phyloP scores from a whole-genome alignment of 345 rosid genomes.

The Sisymbrium altissimum region DNA sequence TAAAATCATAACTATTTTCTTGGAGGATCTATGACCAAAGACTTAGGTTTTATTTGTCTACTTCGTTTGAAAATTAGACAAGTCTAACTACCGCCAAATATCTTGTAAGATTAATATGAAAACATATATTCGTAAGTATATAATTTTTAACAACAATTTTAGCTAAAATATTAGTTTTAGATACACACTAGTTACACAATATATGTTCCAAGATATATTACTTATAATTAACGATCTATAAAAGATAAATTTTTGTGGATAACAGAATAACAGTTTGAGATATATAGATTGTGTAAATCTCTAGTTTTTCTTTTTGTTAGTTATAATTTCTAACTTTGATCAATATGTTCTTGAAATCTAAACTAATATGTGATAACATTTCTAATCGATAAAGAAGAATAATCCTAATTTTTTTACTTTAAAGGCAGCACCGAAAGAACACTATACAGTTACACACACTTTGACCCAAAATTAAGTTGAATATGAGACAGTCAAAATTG shows the following conservation, averaged over 20 bases:
- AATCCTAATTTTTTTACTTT: neutral
- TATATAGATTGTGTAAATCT: neutral
- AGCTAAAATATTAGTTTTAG: neutral
- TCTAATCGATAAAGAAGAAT: neutral
- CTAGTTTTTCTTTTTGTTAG: neutral
- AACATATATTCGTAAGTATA: neutral
- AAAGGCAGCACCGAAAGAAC: neutral
- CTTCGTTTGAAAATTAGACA: neutral
- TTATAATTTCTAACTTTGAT: neutral
- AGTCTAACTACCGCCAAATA: conserved; percentile 19
- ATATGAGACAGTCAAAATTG: conserved; percentile 16
- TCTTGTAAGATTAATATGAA: neutral
- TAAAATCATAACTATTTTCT: conserved; percentile 3
- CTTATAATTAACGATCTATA: neutral
- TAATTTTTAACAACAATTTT: neutral
- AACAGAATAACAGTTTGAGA: neutral
- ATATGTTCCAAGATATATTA: neutral
- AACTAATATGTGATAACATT: neutral
- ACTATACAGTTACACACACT: neutral
- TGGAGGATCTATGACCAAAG: conserved; percentile 20
- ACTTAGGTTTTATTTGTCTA: conserved; percentile 19
- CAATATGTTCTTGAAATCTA: neutral
- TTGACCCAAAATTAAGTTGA: conserved; percentile 23
- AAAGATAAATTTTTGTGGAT: neutral
- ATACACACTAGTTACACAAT: neutral